Conservation (phyloP, 305 asterid species). For the Fraxinus ornus region DNA sequence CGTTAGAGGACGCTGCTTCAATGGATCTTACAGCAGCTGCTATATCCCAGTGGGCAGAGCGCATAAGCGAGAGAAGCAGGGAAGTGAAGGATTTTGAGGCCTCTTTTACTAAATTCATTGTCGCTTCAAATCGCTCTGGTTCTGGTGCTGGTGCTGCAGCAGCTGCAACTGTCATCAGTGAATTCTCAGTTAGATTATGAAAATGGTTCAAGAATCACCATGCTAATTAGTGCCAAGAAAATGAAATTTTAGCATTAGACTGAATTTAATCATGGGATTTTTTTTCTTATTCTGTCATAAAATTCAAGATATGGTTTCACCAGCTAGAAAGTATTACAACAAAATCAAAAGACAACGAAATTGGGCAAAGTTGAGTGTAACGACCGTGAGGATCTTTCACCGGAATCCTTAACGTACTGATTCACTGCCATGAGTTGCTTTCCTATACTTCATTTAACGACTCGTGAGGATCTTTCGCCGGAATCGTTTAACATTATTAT, state of each 20-base stretch:
- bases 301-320: neutral
- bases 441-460: no score
- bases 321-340: neutral
- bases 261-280: neutral
- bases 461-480: no score
- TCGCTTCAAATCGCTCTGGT: conserved; percentile 60
- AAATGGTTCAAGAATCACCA: neutral
- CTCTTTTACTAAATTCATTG: conserved; percentile 68
- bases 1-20: conserved; percentile 63
- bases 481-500: no score
- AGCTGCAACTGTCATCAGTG: conserved; percentile 39
- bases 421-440: no score
- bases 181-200: neutral
- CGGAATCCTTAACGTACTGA: no score
- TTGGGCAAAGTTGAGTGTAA: neutral
- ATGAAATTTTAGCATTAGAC: neutral
- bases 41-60: conserved; percentile 86
- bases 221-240: neutral
- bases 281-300: neutral
- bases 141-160: conserved; percentile 75
- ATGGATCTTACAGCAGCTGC: conserved; percentile 91
- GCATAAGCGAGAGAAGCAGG: conserved; percentile 87
- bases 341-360: neutral
- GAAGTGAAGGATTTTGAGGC: conserved; percentile 80
- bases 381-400: no score